phyloP scores from a whole-genome alignment of 768 basidiomycete genomes.

The Pisolithus orientalis region DNA sequence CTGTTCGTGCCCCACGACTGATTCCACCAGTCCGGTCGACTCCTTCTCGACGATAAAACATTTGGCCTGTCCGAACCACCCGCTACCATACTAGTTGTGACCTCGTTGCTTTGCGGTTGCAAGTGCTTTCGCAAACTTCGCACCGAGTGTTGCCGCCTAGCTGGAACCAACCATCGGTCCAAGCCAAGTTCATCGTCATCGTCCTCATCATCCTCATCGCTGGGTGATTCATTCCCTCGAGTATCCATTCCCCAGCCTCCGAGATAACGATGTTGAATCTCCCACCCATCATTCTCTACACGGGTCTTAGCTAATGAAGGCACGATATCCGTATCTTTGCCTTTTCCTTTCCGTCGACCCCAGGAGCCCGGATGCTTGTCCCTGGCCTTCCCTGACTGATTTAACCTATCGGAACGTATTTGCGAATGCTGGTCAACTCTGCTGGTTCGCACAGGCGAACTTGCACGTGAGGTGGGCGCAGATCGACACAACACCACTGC shows the following conservation, averaged over 20 bases:
- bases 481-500: constrained; percentile 63
- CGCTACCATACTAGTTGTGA: constrained; percentile 7
- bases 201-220: constrained; percentile 32
- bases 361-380: constrained; percentile 11
- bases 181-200: constrained; percentile 57
- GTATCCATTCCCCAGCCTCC: constrained; percentile 26
- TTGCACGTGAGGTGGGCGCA: constrained; percentile 58
- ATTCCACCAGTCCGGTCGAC: constrained; percentile 12
- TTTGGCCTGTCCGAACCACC: constrained; percentile 13
- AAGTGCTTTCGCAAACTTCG: constrained; percentile 64
- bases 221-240: constrained; percentile 9
- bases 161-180: constrained; percentile 59
- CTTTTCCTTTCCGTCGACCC: constrained; percentile 21
- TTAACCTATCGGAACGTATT: constrained; percentile 8
- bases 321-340: constrained; percentile 34
- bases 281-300: constrained; percentile 55
- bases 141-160: constrained; percentile 71
- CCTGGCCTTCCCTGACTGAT: constrained; percentile 22
- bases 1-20: constrained; percentile 16
- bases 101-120: constrained; percentile 16
- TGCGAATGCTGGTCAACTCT: constrained; percentile 15
- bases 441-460: constrained; percentile 35
- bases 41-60: constrained; percentile 7
- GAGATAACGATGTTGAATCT: constrained; percentile 28
- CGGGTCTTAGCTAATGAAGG: constrained; percentile 58